Conservation (phyloP, 441 rosid species). For the Rhodomyrtus psidioides region DNA sequence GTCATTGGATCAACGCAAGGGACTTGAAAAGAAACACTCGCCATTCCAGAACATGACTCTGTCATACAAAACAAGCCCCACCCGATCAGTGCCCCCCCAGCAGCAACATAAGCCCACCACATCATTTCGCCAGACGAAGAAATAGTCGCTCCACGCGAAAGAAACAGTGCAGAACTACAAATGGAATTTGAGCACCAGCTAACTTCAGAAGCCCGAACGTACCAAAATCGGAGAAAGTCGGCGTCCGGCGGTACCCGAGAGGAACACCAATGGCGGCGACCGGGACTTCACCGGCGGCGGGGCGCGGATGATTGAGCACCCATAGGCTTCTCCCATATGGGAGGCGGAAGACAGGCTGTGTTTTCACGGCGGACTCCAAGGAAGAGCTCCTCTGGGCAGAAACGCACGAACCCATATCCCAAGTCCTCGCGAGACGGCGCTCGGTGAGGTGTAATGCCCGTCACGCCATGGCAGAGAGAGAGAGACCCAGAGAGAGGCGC, state of each 20-base stretch:
- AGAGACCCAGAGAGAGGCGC: neutral
- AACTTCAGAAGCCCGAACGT: neutral
- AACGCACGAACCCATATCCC: neutral
- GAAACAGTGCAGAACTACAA: neutral
- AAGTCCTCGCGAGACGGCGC: neutral
- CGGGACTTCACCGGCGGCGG: neutral
- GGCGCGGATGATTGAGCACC: neutral
- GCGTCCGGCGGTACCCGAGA: neutral
- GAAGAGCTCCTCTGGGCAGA: neutral
- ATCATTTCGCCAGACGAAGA: neutral
- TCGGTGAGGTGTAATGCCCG: neutral
- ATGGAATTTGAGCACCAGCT: neutral
- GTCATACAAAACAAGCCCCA: neutral
- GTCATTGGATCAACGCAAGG: neutral
- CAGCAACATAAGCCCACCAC: neutral
- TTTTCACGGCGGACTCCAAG: neutral
- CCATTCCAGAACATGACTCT: neutral
- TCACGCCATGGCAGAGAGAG: neutral
- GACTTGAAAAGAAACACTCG: neutral
- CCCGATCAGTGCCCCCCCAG: neutral
- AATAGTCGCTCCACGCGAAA: neutral
- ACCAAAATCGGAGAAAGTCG: neutral
- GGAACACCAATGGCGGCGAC: neutral
- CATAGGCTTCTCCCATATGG: neutral
- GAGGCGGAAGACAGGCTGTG: neutral